Conservation (phyloP, 352 stramenopile species). For the Phytopythium litorale region DNA sequence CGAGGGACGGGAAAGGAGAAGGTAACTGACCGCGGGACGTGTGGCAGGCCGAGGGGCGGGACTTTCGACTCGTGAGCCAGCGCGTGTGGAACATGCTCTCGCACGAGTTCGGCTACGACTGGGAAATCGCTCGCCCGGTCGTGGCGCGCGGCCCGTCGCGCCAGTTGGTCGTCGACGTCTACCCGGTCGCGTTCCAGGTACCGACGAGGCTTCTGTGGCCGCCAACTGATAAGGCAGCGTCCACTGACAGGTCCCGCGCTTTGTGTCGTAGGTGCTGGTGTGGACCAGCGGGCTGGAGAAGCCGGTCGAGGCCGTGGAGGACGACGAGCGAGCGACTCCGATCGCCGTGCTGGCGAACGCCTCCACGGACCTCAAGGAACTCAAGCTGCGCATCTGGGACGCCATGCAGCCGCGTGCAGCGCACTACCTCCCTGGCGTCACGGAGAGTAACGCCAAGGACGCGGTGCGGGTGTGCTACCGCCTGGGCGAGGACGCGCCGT, state of each 20-base stretch:
- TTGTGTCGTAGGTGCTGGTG: conserved; percentile 16
- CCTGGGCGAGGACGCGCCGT: conserved; percentile 28
- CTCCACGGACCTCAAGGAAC: conserved; percentile 29
- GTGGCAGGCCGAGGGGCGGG: conserved; percentile 44
- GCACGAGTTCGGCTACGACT: conserved; percentile 63
- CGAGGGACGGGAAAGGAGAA: background rate
- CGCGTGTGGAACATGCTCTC: conserved; percentile 65
- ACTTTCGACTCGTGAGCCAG: conserved; percentile 70
- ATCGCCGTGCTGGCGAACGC: conserved; percentile 40
- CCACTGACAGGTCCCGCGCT: conserved; percentile 3
- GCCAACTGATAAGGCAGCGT: no score
- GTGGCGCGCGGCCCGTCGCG: conserved; percentile 32
- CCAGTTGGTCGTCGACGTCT: conserved; percentile 59
- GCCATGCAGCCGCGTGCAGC: conserved; percentile 22
- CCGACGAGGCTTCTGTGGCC: background rate
- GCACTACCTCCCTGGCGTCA: conserved; percentile 38
- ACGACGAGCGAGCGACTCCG: conserved; percentile 23
- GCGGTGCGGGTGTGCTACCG: conserved; percentile 54
- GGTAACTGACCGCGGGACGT: background rate
- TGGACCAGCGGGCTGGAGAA: conserved; percentile 20
- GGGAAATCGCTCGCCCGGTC: conserved; percentile 63
- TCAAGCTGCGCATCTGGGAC: conserved; percentile 43
- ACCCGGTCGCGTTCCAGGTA: conserved; percentile 73
- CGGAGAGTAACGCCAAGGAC: conserved; percentile 17
- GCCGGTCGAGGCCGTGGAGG: conserved; percentile 26